These are phyloP conservation scores for Kwoniella heveanensis DNA, from an alignment of 768 basidiomycete species.

Conservation along the genomic window DNA sequence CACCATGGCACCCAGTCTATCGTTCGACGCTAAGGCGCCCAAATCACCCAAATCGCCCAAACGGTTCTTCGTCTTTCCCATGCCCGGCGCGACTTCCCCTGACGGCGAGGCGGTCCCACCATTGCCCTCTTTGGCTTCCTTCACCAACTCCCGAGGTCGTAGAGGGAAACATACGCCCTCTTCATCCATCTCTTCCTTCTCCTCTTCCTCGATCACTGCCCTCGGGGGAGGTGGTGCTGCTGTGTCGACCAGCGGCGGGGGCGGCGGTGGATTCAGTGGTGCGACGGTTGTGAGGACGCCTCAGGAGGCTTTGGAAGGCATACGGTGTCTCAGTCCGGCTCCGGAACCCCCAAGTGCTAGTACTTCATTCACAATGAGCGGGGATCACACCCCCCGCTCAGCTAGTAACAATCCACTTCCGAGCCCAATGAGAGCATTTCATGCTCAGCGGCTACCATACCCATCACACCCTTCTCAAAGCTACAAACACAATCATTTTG, in stretches of 20 bases:
- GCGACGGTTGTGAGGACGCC: conserved; percentile 20
- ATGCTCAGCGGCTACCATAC: not conserved
- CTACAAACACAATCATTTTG: not conserved
- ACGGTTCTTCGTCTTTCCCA: conserved; percentile 25
- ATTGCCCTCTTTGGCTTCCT: conserved; percentile 14
- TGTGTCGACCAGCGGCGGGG: not conserved
- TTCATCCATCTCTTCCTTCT: not conserved
- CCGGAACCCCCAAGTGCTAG: not conserved
- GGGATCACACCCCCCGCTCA: not conserved
- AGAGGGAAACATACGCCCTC: conserved; percentile 2
- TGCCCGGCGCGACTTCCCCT: not conserved
- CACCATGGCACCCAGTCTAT: not conserved
- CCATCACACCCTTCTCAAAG: not conserved
- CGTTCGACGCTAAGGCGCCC: conserved; percentile 2
- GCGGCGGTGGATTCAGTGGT: conserved; percentile 4
- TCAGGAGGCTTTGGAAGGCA: conserved; percentile 21
- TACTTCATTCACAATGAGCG: not conserved
- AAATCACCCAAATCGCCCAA: conserved; percentile 30
- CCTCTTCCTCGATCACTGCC: not conserved
- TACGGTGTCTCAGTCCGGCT: conserved; percentile 8
- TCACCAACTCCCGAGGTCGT: not conserved
- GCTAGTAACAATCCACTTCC: not conserved
- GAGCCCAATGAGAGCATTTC: not conserved
- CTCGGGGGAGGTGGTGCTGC: not conserved
- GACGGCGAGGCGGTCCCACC: conserved; percentile 16